These are phyloP conservation scores for Liquidambar formosana DNA, from an alignment of 164 flowering plant species.

Conservation along the genomic window DNA sequence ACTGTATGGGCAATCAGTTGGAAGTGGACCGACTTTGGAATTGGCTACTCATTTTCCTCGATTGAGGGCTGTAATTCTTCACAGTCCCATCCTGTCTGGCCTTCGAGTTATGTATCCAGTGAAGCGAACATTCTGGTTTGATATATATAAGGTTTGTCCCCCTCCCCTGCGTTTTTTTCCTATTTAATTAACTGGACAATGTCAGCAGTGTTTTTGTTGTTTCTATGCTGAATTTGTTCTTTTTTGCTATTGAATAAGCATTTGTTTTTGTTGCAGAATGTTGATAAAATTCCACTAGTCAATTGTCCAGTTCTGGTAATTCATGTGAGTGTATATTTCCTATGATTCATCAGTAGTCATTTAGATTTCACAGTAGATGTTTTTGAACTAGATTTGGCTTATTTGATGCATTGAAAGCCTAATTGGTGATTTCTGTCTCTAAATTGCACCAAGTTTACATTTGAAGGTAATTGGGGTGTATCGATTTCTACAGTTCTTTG, in stretches of 20 bases:
- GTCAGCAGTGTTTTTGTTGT: background rate
- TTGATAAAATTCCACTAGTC: constrained; percentile 66
- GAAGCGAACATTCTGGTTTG: constrained; percentile 83
- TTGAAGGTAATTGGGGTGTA: background rate
- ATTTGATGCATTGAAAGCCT: no score
- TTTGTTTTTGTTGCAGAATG: constrained; percentile 60
- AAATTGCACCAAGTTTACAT: background rate
- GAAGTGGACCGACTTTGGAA: constrained; percentile 92
- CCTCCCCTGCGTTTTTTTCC: background rate
- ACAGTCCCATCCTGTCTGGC: constrained; percentile 87
- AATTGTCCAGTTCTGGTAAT: constrained; percentile 82
- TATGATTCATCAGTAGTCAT: background rate
- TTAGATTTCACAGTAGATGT: no score
- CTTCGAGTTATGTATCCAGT: constrained; percentile 90
- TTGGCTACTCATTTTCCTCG: constrained; percentile 60
- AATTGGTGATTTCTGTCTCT: background rate
- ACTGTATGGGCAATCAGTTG: constrained; percentile 94
- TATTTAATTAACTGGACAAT: background rate
- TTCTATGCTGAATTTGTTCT: background rate
- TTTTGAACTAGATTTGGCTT: no score
- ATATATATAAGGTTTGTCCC: constrained; percentile 77
- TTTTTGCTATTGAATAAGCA: background rate
- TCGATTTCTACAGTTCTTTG: no score
- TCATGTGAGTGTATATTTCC: constrained; percentile 64
- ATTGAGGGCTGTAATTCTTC: constrained; percentile 84